Base-by-base conservation (phyloP, 495 filamentous ascomycete species). In the Hypoxylon crocopeplum region DNA sequence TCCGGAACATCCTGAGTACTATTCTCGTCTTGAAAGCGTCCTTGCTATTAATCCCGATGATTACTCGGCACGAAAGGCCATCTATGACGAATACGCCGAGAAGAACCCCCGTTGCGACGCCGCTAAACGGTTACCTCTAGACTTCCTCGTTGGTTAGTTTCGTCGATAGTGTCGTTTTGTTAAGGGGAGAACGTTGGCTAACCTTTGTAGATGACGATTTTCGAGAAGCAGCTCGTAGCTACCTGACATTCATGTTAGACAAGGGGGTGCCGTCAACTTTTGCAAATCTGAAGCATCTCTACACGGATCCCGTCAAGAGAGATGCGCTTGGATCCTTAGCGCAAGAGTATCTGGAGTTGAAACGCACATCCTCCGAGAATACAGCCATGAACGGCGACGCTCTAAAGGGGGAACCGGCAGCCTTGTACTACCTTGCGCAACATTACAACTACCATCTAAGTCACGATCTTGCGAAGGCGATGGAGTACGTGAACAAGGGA, bases 191-290 rank as follows among this genome's bases (percentile, higher is more conserved):
- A 7, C 16, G 58, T 71, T 33, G 72, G n/a, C n/a, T 47, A 37
- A 16, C 5, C n/a, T 13, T 46, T 45, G 17, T 62, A 88, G 86
- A 90, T 1, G 88, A 93, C 17, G 83, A 88, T 6, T 99, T 98
- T 74, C 84, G 82, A 62, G 72, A 86, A 64, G 87, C 90, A 15
- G 92, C 88, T 15, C 89, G 93, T 69, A 70, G 74, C 7, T 99
- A 99, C 67, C 72, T 99, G 49, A 79, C 87, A 59, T 82, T 88
- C 3, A 92, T 96, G 90, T 80, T 99, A 22, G 86, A 88, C 67
- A 98, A 93, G 73, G 95, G 95, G n/a, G 90, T 98, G 13, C 93
- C 95, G 5, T 98, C 94, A 0, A 88, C 91, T 2, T 98, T 99
- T 71, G 91, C 91, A 3, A 98, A 98, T 73, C 81, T 99, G 56